Percentiles rank a stretch among this genome's conserved stretches.
Evolutionary conservation across 345 rosid genomes (phyloP).

Genomic region (Salix koriyanagi): DNA sequence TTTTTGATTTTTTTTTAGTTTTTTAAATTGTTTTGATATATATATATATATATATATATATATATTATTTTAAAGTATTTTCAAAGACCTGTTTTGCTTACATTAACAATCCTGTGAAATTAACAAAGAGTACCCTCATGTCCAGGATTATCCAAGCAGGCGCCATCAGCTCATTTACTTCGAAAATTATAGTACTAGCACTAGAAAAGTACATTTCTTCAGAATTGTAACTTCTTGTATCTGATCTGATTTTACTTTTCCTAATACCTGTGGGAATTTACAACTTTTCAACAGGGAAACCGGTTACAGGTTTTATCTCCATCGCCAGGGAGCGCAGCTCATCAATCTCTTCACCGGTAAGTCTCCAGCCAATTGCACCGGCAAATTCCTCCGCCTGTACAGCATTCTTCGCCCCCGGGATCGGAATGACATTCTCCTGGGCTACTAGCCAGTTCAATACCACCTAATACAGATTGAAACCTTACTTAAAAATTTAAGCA

Average conservation of each 20-base stretch:
- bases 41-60: no score
- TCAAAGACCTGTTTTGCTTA: no score
- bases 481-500: background rate
- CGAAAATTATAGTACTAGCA: no score
- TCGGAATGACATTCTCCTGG: slow-evolving; percentile 85
- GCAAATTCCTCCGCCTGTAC: slow-evolving; percentile 78
- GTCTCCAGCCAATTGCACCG: slow-evolving; percentile 86
- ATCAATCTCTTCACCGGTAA: slow-evolving; percentile 48
- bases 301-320: slow-evolving; percentile 46
- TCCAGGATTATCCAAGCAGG: no score
- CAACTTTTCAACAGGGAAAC: slow-evolving; percentile 75
- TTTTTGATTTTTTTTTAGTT: no score
- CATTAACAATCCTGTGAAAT: no score
- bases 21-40: no score
- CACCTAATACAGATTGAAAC: slow-evolving; percentile 42
- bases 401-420: slow-evolving; percentile 87
- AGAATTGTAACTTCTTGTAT: no score
- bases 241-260: background rate
- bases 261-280: slow-evolving; percentile 10
- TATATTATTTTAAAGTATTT: no score
- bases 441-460: slow-evolving; percentile 88
- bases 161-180: no score
- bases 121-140: no score
- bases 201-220: no score
- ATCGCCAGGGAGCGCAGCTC: slow-evolving; percentile 81